Evolutionary conservation across 1,284 basidiomycete species (phyloP).

Genomic region (Microbotryum saponariae): DNA sequence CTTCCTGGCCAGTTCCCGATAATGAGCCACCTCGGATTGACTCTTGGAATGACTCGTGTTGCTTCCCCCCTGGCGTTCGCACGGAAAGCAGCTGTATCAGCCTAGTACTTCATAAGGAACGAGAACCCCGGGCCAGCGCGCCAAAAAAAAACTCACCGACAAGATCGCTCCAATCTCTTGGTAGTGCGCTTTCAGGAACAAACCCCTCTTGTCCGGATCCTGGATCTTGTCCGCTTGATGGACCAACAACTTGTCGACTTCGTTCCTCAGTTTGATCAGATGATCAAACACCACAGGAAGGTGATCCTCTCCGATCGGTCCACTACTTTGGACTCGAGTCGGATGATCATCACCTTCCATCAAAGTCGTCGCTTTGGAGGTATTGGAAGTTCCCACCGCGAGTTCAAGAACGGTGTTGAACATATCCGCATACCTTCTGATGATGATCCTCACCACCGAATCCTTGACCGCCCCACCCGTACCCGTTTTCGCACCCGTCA

Average conservation of each 20-base stretch:
- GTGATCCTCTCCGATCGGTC: no score
- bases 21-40: slow-evolving; percentile 54
- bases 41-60: slow-evolving; percentile 51
- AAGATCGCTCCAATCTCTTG: slow-evolving; percentile 68
- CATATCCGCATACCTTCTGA: slow-evolving; percentile 60
- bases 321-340: no score
- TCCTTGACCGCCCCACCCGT: slow-evolving; percentile 53
- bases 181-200: slow-evolving; percentile 63
- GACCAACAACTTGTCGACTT: slow-evolving; percentile 69
- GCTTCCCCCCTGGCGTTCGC: slow-evolving; percentile 10
- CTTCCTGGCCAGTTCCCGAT: slow-evolving; percentile 45
- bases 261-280: slow-evolving; percentile 72
- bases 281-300: slow-evolving; percentile 45
- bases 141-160: slow-evolving; percentile 51
- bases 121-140: not conserved
- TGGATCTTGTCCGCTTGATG: slow-evolving; percentile 61
- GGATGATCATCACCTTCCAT: no score
- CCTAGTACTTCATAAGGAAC: not conserved
- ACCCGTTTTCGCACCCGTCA: slow-evolving; percentile 45
- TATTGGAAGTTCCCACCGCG: slow-evolving; percentile 46
- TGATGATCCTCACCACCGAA: slow-evolving; percentile 52
- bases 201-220: slow-evolving; percentile 57
- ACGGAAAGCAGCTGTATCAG: not conserved
- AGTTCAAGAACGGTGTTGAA: slow-evolving; percentile 68
- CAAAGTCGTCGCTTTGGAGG: not conserved